Evolutionary conservation across 2,329 filamentous ascomycete species (phyloP).

Genomic region (Colletotrichum sp.): DNA sequence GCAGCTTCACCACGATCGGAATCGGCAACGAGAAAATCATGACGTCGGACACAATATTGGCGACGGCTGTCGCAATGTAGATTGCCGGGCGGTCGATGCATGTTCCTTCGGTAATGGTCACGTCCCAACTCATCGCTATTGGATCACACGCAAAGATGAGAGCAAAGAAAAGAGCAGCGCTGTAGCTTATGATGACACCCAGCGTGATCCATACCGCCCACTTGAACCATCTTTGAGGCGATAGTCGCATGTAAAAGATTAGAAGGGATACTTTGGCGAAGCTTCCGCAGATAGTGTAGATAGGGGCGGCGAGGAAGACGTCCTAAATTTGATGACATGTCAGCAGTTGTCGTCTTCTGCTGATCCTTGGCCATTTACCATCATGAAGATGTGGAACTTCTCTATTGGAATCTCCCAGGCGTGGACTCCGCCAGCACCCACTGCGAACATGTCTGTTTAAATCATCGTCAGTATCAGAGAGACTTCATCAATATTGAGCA

Average conservation of each 20-base stretch:
- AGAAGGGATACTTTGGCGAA: conserved; percentile 42
- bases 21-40: conserved; percentile 51
- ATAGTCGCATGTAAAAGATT: conserved; percentile 40
- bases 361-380: conserved; percentile 16
- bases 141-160: conserved; percentile 42
- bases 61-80: conserved; percentile 51
- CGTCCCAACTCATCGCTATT: conserved; percentile 34
- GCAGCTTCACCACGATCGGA: conserved; percentile 47
- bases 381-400: conserved; percentile 28
- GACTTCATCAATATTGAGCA: background rate
- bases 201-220: conserved; percentile 31
- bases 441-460: conserved; percentile 30
- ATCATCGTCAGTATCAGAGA: background rate
- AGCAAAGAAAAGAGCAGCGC: conserved; percentile 36
- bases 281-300: conserved; percentile 38
- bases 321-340: conserved; percentile 19
- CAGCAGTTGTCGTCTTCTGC: background rate
- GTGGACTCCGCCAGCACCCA: conserved; percentile 30
- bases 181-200: conserved; percentile 33
- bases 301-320: conserved; percentile 28
- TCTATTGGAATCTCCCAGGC: conserved; percentile 33
- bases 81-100: conserved; percentile 51
- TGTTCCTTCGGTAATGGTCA: conserved; percentile 30
- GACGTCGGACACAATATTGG: conserved; percentile 53
- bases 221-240: conserved; percentile 38